Evolutionary conservation across 2,329 filamentous ascomycete species (phyloP), one percentile per base, ranked within the genome.

Genomic region (Stachybotrys echinatus): DNA sequence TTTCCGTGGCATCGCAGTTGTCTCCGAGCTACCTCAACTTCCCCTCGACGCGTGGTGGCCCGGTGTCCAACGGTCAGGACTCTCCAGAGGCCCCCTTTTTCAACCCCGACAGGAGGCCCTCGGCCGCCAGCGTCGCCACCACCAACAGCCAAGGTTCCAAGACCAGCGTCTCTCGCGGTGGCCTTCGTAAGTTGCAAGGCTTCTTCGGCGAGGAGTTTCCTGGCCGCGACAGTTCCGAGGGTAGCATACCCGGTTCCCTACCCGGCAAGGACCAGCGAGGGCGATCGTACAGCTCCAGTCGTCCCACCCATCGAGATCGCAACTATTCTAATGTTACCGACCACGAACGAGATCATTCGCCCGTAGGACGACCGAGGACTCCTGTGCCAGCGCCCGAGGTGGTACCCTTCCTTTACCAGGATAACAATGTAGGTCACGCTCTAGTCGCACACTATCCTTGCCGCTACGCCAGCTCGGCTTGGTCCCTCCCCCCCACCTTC

Each of bases 371-470:
- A 57, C 89, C 92, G 45, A 81, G 87, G 59, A 95, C 89, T n/a
- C 91, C 92, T 12, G 77, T 91, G 47, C 89, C 89, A 40, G 89
- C 89, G 12, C 94, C 89, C 62, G 92, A 97, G 69, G 91, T 99
- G 51, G 94, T 95, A 38, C 94, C 94, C n/a, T 99, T 96, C 79
- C 79, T 95, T 54, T 97, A 94, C 65, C 94, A 97, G 69, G 89
- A 94, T 52, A 71, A 70, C 51, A 65, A 89, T 73, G 86, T 89
- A 68, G 74, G 84, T 78, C 54, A 49, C 51, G 3, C 27, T 34
- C n/a, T n/a, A n/a, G n/a, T n/a, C n/a, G n/a, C n/a, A n/a, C n/a
- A n/a, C 51, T 50, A 54, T 54, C 47, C 55, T 50, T 55, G 53
- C 57, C 54, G 48, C 52, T 62, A n/a, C n/a, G n/a, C n/a, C n/a